These are phyloP conservation scores for Orobanche coerulescens DNA, from an alignment of 257 asterid species.

Conservation along the genomic window DNA sequence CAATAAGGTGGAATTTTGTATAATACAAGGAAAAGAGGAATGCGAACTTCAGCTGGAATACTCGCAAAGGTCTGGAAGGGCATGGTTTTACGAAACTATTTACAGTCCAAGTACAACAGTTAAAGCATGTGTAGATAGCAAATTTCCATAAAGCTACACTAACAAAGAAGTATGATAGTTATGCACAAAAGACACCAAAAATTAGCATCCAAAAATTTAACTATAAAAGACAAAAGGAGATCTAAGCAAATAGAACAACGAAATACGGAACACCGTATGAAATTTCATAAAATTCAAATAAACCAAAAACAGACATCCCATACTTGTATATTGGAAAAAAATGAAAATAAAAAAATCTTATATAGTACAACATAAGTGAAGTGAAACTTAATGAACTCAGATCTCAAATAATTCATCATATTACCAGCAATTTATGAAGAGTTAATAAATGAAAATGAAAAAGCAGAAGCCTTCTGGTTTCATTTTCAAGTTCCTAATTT, in stretches of 20 bases:
- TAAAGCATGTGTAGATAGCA: constrained; percentile 1
- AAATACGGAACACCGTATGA: neutral
- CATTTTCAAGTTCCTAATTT: too few relatives aligned
- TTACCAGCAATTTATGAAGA: neutral
- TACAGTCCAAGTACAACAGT: too few relatives aligned
- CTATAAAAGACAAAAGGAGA: neutral
- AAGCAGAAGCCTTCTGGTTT: too few relatives aligned
- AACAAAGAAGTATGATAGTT: neutral
- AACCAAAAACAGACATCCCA: neutral
- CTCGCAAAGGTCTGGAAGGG: neutral
- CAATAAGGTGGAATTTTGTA: constrained; percentile 4
- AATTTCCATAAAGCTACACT: neutral
- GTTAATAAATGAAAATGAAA: neutral
- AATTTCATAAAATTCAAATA: neutral
- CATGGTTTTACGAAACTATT: constrained; percentile 4
- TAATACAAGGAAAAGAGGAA: neutral
- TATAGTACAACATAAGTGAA: neutral
- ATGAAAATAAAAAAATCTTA: neutral
- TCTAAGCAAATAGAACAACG: constrained; percentile 4
- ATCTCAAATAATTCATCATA: neutral
- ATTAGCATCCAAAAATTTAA: constrained; percentile 9
- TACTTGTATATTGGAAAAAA: too few relatives aligned
- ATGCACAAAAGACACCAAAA: neutral
- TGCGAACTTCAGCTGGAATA: neutral
- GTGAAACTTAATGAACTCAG: neutral